Evolutionary conservation across 228 moss, liverwort and hornwort species (phyloP).

Genomic region (Sphagnum fallax): DNA sequence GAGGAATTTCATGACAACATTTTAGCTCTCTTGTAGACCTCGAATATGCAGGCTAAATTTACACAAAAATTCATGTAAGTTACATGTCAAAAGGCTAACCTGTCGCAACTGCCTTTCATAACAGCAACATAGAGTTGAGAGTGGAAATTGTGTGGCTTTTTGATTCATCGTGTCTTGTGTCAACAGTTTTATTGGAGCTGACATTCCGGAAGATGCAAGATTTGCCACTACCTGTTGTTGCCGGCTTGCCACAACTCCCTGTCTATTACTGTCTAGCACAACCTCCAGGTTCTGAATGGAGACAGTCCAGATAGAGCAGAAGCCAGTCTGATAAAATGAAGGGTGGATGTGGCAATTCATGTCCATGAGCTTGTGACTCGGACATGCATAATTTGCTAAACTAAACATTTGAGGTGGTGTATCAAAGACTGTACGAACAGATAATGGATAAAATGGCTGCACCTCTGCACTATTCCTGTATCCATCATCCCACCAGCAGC

Average conservation of each 20-base stretch:
- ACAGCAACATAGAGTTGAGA: conserved; percentile 30
- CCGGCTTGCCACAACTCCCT: not conserved
- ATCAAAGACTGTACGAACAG: conserved; percentile 38
- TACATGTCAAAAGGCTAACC: conserved; percentile 10
- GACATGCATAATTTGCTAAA: conserved; percentile 9
- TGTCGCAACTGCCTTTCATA: conserved; percentile 41
- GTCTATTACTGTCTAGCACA: conserved; percentile 10
- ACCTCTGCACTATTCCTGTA: conserved; percentile 42
- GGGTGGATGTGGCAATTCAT: conserved; percentile 22
- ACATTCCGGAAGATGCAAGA: too few species aligned
- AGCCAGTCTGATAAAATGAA: conserved; percentile 35
- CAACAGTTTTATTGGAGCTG: too few species aligned
- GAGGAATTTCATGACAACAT: too few species aligned
- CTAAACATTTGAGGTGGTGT: conserved; percentile 22
- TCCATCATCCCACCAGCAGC: conserved; percentile 8
- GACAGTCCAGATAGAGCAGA: conserved; percentile 41
- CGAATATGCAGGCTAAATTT: too few species aligned
- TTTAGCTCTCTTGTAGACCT: too few species aligned
- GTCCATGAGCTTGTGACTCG: conserved; percentile 3
- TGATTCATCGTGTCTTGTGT: too few species aligned
- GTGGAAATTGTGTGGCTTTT: not conserved
- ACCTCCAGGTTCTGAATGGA: conserved; percentile 25
- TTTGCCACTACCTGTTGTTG: too few species aligned
- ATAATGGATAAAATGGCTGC: conserved; percentile 53
- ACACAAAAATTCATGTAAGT: too few species aligned